Percentiles rank a stretch among this genome's conserved stretches.
Conservation (phyloP, 164 flowering plant species). For the Nelumbo lutea region DNA sequence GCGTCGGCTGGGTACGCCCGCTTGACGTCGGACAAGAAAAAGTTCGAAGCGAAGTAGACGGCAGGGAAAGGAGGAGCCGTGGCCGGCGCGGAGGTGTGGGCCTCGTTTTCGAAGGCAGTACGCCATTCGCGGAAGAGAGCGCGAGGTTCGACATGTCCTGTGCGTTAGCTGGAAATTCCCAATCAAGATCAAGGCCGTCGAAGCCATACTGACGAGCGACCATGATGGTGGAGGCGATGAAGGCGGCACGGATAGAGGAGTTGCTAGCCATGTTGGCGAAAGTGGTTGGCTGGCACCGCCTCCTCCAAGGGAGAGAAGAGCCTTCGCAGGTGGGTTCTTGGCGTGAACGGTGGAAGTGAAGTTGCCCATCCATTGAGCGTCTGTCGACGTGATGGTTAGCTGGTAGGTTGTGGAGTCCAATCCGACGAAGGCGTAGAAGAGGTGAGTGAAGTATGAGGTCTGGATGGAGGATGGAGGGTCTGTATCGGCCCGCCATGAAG, state of each 20-base stretch:
- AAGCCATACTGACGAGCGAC: conserved; percentile 26
- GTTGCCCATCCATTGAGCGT: conserved; percentile 15
- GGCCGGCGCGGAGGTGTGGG: conserved; percentile 3
- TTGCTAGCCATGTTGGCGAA: conserved; percentile 26
- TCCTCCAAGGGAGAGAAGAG: conserved; percentile 38
- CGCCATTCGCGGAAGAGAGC: conserved; percentile 28
- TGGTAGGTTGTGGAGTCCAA: conserved; percentile 20
- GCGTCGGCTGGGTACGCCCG: conserved; percentile 13
- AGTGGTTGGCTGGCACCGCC: background rate
- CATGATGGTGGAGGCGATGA: conserved; percentile 23
- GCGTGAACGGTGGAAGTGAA: conserved; percentile 23
- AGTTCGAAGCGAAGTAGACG: conserved; percentile 16
- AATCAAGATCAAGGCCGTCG: conserved; percentile 35
- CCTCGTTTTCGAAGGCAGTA: conserved; percentile 10
- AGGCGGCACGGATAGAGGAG: conserved; percentile 14
- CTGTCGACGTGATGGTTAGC: conserved; percentile 13
- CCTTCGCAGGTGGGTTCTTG: conserved; percentile 18
- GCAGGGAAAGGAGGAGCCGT: conserved; percentile 26
- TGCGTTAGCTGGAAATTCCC: conserved; percentile 25
- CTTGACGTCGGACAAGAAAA: background rate
- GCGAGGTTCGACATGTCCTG: conserved; percentile 31
- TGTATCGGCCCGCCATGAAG: background rate
- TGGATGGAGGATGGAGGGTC: conserved; percentile 24
- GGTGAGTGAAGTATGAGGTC: conserved; percentile 33
- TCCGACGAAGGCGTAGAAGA: conserved; percentile 33